Base-by-base conservation (phyloP, 257 asterid species). In the Rehmannia glutinosa region DNA sequence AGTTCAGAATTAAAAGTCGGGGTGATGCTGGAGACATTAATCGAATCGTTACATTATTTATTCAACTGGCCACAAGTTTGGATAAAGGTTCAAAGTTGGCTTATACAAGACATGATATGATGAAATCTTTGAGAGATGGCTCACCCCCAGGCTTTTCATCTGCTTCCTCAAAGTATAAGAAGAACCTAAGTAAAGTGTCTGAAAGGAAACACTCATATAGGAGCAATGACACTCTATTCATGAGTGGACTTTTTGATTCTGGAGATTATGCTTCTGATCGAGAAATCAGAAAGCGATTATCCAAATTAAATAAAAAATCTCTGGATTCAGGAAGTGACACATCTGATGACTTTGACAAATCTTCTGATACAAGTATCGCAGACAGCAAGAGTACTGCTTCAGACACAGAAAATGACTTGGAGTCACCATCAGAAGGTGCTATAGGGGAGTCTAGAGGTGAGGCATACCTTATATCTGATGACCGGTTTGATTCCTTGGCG, bases 211-310 rank as follows among this genome's bases (percentile, higher is more conserved):
- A 83, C 51, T 47, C 75, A n/a, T 77, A 63, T 53, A 81, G 91
- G 75, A 86, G 84, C 78, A 89, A 87, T 73, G 92, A 91, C 39
- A 73, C 75, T 63, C 70, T 80, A 12, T 77, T 70, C 70, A 53
- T 67, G 66, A 81, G 75, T 80, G 92, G 95, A 69, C 62, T 71
- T 66, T 77, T 77, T 57, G 97, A 94, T 64, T 77, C 73, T 76
- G 93, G 89, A 62, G 99, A 91, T 68, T 79, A 80, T 83, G 86
- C 91, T 45, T 88, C 97, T 57, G 99, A 94, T 55, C 84, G 95
- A 55, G 99, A 94, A 85, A 89, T 91, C 76, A 78, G 85, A 71
- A 88, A 84, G 79, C 84, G 91, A 47, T 79, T 91, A 68, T 94
- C 97, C 76, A 91, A 84, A 80, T 73, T 94, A 66, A 86, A 89